phyloP scores from a whole-genome alignment of 805 yeast genomes.

The Lipomyces lipofer region DNA sequence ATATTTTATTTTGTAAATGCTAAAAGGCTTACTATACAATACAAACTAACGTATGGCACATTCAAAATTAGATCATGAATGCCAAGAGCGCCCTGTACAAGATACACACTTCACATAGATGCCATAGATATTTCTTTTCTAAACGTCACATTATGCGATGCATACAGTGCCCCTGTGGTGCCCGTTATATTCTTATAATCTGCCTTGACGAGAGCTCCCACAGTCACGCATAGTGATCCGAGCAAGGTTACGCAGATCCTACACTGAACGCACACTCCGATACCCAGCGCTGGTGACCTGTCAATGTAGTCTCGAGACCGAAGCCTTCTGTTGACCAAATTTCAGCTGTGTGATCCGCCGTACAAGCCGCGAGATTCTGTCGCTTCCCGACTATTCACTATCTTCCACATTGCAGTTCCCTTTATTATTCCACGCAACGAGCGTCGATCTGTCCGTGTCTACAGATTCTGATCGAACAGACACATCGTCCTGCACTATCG shows the following conservation, averaged over 20 bases:
- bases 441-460: conserved; percentile 92
- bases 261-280: conserved; percentile 99
- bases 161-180: conserved; percentile 96
- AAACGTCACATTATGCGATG: conserved; percentile 85
- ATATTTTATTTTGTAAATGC: too few relatives aligned
- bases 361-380: conserved; percentile 96
- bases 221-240: conserved; percentile 91
- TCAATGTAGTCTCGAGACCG: conserved; percentile 79
- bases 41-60: too few relatives aligned
- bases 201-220: conserved; percentile 96
- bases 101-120: too few relatives aligned
- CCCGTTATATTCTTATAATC: conserved; percentile 90
- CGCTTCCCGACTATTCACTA: conserved; percentile 79
- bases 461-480: conserved; percentile 89
- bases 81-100: too few relatives aligned
- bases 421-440: conserved; percentile 92
- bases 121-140: too few relatives aligned
- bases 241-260: conserved; percentile 91
- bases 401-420: conserved; percentile 97
- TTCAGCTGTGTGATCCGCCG: conserved; percentile 94
- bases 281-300: conserved; percentile 97
- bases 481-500: conserved; percentile 92
- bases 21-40: too few relatives aligned
- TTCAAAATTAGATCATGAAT: too few relatives aligned
- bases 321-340: conserved; percentile 87